These are phyloP conservation scores for Polyporus arcularius DNA, from an alignment of 768 basidiomycete species.

Conservation along the genomic window DNA sequence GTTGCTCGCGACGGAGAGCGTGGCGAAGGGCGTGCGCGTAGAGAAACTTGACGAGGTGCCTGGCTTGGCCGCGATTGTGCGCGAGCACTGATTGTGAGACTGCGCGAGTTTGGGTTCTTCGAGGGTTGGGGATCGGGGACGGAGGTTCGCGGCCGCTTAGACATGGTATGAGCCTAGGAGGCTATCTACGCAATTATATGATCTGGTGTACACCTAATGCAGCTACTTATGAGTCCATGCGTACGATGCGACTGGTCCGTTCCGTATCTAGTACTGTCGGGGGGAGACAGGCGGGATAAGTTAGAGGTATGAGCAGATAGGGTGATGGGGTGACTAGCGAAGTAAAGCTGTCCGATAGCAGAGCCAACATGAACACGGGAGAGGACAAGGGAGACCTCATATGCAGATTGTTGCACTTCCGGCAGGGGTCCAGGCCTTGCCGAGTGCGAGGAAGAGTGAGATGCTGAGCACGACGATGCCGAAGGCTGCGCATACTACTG, in stretches of 20 bases:
- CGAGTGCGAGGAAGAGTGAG: slow-evolving; percentile 74
- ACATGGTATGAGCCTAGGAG: too few species aligned
- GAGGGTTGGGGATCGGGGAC: too few species aligned
- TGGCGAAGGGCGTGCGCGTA: slow-evolving; percentile 61
- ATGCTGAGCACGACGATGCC: slow-evolving; percentile 76
- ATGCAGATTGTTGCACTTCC: slow-evolving; percentile 74
- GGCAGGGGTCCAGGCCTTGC: slow-evolving; percentile 75
- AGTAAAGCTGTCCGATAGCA: background rate
- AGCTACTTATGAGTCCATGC: slow-evolving; percentile 1
- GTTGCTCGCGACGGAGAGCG: slow-evolving; percentile 69
- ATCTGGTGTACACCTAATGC: slow-evolving; percentile 8
- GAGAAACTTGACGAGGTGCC: slow-evolving; percentile 59
- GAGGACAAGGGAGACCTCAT: slow-evolving; percentile 32
- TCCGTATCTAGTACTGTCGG: background rate
- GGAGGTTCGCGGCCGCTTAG: too few species aligned
- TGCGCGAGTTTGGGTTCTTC: background rate
- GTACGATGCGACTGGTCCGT: background rate
- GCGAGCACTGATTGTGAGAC: background rate
- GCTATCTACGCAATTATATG: background rate
- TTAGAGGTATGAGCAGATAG: background rate
- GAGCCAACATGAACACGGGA: background rate
- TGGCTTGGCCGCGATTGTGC: slow-evolving; percentile 46
- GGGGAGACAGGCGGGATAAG: background rate
- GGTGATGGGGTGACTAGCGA: background rate
- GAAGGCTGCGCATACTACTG: slow-evolving; percentile 70